Evolutionary conservation across 2,329 filamentous ascomycete species (phyloP).

Genomic region (Curvularia hawaiiensis): DNA sequence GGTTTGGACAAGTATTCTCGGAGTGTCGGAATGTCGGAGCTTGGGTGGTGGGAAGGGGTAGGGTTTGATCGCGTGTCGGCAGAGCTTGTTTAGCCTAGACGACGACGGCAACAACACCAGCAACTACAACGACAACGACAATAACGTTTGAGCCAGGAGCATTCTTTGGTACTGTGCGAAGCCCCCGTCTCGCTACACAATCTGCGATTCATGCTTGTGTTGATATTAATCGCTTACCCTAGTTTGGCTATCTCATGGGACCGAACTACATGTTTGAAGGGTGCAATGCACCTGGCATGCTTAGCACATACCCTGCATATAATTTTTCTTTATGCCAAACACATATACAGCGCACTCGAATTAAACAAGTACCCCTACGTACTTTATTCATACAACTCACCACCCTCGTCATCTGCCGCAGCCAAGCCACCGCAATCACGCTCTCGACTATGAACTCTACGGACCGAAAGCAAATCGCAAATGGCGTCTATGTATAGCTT

Average conservation of each 20-base stretch:
- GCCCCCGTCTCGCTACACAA: not conserved
- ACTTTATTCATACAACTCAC: not conserved
- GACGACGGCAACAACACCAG: not conserved
- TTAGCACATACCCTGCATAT: not conserved
- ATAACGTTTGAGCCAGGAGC: not conserved
- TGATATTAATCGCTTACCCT: not conserved
- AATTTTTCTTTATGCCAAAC: not conserved
- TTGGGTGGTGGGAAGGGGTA: not conserved
- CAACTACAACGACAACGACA: not conserved
- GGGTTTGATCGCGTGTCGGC: constrained; percentile 6
- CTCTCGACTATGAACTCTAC: not conserved
- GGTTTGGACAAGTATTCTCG: constrained; percentile 2
- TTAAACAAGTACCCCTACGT: not conserved
- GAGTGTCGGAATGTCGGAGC: not conserved
- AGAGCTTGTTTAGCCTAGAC: constrained; percentile 6
- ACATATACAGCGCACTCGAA: not conserved
- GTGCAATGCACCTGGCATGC: not conserved
- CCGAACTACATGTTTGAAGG: not conserved
- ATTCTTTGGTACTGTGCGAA: not conserved
- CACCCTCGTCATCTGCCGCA: not conserved
- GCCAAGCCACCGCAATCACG: not conserved
- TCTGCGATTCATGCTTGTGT: not conserved
- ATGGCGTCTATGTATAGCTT: not conserved
- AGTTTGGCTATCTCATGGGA: not conserved
- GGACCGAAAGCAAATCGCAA: not conserved